phyloP scores from a whole-genome alignment of 75 land plant species.

The Larix kaempferi region DNA sequence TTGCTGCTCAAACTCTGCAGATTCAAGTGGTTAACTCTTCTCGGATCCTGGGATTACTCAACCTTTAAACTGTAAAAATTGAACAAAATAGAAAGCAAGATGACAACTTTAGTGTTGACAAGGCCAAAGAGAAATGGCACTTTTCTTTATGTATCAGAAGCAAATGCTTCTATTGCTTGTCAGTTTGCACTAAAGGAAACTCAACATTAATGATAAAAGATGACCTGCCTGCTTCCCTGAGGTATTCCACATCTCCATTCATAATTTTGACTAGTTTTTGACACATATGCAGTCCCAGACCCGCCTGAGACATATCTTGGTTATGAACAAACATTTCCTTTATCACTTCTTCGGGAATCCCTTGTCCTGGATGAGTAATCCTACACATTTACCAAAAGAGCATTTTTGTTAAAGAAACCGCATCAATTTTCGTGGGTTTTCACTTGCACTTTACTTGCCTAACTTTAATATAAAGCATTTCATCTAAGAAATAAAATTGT shows the following conservation, averaged over 20 bases:
- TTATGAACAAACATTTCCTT: constrained; percentile 73
- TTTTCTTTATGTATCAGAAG: not conserved
- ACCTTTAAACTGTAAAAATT: not conserved
- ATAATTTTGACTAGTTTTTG: constrained; percentile 83
- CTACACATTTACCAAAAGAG: constrained; percentile 28
- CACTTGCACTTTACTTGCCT: not conserved
- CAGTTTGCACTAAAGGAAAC: constrained; percentile 54
- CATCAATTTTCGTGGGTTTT: not conserved
- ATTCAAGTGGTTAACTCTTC: not conserved
- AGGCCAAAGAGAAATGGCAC: not conserved
- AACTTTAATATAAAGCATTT: not conserved
- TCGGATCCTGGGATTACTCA: not conserved
- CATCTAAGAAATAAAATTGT: not conserved
- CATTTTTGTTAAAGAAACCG: not conserved
- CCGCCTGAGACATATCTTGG: constrained; percentile 66
- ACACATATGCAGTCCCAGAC: constrained; percentile 70
- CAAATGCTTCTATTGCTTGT: constrained; percentile 10
- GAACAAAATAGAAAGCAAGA: not conserved
- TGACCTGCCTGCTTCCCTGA: constrained; percentile 59
- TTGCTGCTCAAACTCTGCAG: not conserved
- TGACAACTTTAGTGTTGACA: not conserved
- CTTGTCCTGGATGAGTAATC: constrained; percentile 69
- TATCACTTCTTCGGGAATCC: constrained; percentile 76
- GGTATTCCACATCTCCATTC: constrained; percentile 85
- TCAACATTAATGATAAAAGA: constrained; percentile 70